Evolutionary conservation across 768 basidiomycete genomes (phyloP), one percentile per base, ranked within the genome.

Genomic region (Boletus rubescentipes): DNA sequence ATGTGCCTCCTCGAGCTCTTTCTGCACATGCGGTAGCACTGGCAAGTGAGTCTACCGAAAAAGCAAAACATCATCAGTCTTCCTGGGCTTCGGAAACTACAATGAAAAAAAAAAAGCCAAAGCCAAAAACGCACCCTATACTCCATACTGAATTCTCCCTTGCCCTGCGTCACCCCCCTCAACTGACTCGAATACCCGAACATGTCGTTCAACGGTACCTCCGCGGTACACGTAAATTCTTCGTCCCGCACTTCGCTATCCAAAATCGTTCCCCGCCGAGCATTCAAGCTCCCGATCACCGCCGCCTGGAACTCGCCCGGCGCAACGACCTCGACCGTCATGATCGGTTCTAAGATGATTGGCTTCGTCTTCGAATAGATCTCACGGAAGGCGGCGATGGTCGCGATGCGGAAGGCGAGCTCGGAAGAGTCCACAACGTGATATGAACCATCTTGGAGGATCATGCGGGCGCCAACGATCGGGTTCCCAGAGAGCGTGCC

Each of bases 201-300:
- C 96, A 98, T 98, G 62, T 98, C 96, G 70, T 93, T 97, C 72
- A 99, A 71, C 9, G 92, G 86, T 12, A 99, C 95, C 66, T 98
- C 96, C 20, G 93, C 93, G 29, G 82, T 79, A 50, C 88, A 82
- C 5, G 91, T 93, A 67, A 99, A 98, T 72, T 99, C 96, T 61
- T 98, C 97, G 61, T 97, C 95, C 39, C 96, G 86, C 31, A 96
- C 89, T 73, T 98, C 97, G 62, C 91, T 96, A 64, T 98, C 96
- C 38, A 95, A 76, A 65, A 99, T 97, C 3, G 91, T 93, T 5
- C 97, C 97, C 42, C 93, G 85, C 29, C 97, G 84, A 46, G 87
- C 83, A 69, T 97, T 99, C 61, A 99, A 73, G 11, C 92, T 92
- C 30, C 96, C 95, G 65, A 98, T 97, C 52, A 99, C 97, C 53